Evolutionary conservation across 352 stramenopile genomes (phyloP).

Genomic region (Globisporangium okanoganense): DNA sequence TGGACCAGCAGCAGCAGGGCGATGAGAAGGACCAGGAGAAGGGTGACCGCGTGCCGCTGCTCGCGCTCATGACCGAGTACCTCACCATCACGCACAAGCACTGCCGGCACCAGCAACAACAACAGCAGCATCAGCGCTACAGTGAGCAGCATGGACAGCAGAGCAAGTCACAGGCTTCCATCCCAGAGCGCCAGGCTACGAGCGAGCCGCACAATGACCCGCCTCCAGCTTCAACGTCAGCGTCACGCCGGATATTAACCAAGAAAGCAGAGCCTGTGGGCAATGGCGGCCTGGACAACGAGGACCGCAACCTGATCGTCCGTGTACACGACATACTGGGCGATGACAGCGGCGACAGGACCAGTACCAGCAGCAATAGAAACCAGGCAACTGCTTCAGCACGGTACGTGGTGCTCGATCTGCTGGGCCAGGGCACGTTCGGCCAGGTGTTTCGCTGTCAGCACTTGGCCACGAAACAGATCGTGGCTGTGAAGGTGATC

Average conservation of each 20-base stretch:
- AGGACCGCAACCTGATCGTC: slow-evolving; percentile 49
- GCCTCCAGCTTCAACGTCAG: background rate
- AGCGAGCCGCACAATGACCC: background rate
- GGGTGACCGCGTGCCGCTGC: slow-evolving; percentile 6
- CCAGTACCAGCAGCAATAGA: background rate
- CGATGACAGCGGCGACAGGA: background rate
- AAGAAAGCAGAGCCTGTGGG: slow-evolving; percentile 32
- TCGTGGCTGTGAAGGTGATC: slow-evolving; percentile 96
- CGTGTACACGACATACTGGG: slow-evolving; percentile 35
- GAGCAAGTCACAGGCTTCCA: background rate
- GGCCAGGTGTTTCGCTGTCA: slow-evolving; percentile 49
- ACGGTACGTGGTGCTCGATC: slow-evolving; percentile 88
- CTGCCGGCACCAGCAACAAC: slow-evolving; percentile 9
- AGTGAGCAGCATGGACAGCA: background rate
- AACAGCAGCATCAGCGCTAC: background rate
- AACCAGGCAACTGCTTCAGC: slow-evolving; percentile 5
- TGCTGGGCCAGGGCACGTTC: slow-evolving; percentile 90
- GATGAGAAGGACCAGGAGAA: background rate
- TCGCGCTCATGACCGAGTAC: slow-evolving; percentile 23
- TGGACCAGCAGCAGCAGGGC: slow-evolving; percentile 4
- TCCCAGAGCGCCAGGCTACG: background rate
- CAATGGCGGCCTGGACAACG: slow-evolving; percentile 45
- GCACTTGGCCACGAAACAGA: slow-evolving; percentile 48
- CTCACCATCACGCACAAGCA: slow-evolving; percentile 28
- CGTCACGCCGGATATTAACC: slow-evolving; percentile 27